A percentile compares a stretch with the other conserved stretches of the same genome.
Evolutionary conservation across 2,329 filamentous ascomycete species (phyloP).

Genomic region (Spiromastix sp.): DNA sequence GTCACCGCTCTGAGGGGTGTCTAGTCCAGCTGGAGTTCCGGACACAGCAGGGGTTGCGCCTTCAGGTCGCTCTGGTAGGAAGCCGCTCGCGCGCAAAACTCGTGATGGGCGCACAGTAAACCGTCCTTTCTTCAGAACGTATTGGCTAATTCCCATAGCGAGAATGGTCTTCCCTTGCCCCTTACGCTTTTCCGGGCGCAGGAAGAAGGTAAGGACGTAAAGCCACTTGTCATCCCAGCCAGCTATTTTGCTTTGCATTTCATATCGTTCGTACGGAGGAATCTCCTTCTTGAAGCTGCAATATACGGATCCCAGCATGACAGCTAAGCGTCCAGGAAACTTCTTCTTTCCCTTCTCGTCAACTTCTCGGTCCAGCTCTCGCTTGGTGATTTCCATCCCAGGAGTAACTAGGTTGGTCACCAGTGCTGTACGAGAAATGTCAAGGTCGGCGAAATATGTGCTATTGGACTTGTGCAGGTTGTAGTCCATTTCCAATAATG

Average conservation of each 20-base stretch:
- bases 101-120: conserved; percentile 76
- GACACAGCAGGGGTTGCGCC: conserved; percentile 30
- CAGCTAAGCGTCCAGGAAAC: conserved; percentile 39
- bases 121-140: conserved; percentile 71
- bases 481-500: conserved; percentile 72
- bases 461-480: conserved; percentile 75
- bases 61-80: conserved; percentile 64
- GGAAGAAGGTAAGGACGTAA: conserved; percentile 64
- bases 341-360: conserved; percentile 36
- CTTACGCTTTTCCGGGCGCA: conserved; percentile 40
- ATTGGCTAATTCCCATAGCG: conserved; percentile 66
- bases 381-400: conserved; percentile 43
- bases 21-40: neutral
- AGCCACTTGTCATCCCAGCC: conserved; percentile 76
- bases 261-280: conserved; percentile 56
- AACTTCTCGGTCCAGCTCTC: conserved; percentile 43
- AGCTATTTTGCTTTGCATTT: conserved; percentile 62
- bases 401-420: conserved; percentile 57
- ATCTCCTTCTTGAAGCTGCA: conserved; percentile 69
- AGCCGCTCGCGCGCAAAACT: conserved; percentile 57
- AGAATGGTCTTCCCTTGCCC: conserved; percentile 53
- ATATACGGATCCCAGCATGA: conserved; percentile 62
- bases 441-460: conserved; percentile 81
- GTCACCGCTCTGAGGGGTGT: conserved; percentile 16
- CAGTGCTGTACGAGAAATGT: conserved; percentile 71